Conservation (phyloP, 306 rosid species). For the Trifolium repens region DNA sequence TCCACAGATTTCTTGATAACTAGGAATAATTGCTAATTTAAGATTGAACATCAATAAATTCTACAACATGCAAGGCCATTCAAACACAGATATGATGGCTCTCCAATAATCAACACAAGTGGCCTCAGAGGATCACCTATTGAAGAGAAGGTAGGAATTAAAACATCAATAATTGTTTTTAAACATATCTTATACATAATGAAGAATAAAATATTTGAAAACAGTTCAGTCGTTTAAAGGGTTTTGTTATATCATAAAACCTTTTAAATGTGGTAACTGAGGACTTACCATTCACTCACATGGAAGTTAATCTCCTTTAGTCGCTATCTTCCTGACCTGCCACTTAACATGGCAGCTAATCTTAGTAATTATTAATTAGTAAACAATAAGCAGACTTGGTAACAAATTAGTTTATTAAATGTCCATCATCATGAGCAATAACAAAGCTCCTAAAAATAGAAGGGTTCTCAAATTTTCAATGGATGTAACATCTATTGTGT, state of each 20-base stretch:
- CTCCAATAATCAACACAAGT: conserved; percentile 49
- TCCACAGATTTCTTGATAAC: conserved; percentile 38
- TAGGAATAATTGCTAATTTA: conserved; percentile 32
- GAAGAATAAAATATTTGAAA: conserved; percentile 37
- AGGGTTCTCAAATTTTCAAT: background rate
- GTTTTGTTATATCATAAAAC: conserved; percentile 10
- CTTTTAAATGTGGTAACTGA: conserved; percentile 27
- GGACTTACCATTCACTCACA: conserved; percentile 45
- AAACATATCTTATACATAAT: conserved; percentile 33
- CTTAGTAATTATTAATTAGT: conserved; percentile 10
- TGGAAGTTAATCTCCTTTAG: conserved; percentile 39
- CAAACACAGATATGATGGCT: conserved; percentile 42
- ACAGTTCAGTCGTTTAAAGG: conserved; percentile 8
- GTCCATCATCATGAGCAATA: conserved; percentile 15
- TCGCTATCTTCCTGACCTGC: conserved; percentile 59
- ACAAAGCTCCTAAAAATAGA: conserved; percentile 4
- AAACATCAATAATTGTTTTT: too few species aligned
- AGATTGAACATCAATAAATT: conserved; percentile 44
- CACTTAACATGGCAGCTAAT: conserved; percentile 34
- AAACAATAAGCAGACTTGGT: background rate
- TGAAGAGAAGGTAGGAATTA: conserved; percentile 44
- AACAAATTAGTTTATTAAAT: background rate
- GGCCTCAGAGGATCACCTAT: conserved; percentile 50
- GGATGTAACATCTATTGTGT: background rate
- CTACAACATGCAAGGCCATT: conserved; percentile 42